phyloP scores from a whole-genome alignment of 371 early-diverging fungal genomes.

The Dichotomocladium elegans region DNA sequence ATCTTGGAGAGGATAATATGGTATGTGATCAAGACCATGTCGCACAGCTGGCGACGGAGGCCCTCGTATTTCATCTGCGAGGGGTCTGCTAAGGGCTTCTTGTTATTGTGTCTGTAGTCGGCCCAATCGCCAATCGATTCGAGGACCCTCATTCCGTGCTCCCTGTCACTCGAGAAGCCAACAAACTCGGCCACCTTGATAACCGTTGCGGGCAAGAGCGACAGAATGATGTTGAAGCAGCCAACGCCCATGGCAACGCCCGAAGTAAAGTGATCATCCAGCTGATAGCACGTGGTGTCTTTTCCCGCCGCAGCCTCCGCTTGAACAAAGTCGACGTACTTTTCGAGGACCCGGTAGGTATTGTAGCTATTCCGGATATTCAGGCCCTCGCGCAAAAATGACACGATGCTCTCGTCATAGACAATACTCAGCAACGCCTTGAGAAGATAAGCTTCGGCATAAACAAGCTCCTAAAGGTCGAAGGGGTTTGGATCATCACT shows the following conservation, averaged over 20 bases:
- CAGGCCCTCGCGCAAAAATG: conserved; percentile 71
- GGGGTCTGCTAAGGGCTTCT: conserved; percentile 1
- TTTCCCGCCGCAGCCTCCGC: conserved; percentile 28
- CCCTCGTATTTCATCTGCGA: conserved; percentile 15
- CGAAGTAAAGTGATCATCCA: conserved; percentile 71
- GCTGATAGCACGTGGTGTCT: conserved; percentile 22
- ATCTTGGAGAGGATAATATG: conserved; percentile 64
- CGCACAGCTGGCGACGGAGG: conserved; percentile 50
- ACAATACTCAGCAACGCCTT: conserved; percentile 66
- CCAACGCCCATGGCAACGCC: conserved; percentile 73
- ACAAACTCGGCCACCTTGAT: conserved; percentile 61
- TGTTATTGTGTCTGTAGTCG: conserved; percentile 34
- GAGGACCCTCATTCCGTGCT: conserved; percentile 59
- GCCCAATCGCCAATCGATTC: conserved; percentile 54
- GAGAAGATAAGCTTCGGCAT: conserved; percentile 68
- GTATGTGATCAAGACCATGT: conserved; percentile 59
- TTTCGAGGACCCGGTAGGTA: conserved; percentile 55
- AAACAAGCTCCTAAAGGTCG: conserved; percentile 57
- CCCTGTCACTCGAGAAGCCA: conserved; percentile 68
- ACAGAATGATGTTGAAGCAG: conserved; percentile 44
- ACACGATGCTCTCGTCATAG: conserved; percentile 65
- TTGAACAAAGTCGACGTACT: conserved; percentile 45
- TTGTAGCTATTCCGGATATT: conserved; percentile 66
- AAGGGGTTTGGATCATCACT: neutral
- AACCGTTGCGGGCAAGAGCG: conserved; percentile 47